Conservation (phyloP, 2,329 filamentous ascomycete genomes). For the Torrubiellomyces zombiae region DNA sequence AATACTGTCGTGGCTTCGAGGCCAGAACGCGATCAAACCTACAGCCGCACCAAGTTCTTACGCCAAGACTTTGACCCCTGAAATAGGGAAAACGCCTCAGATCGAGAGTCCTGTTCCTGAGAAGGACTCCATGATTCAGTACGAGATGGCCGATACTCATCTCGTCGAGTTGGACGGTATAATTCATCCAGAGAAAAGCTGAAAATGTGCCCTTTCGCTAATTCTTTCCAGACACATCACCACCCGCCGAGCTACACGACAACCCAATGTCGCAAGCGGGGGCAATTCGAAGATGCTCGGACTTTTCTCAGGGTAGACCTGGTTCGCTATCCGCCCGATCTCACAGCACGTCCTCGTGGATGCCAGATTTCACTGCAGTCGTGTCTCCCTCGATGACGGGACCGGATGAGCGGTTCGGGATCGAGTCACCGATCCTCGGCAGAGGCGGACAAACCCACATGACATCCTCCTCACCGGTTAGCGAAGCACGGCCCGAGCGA, state of each 20-base stretch:
- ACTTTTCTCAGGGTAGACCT: constrained; percentile 7
- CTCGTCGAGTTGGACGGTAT: constrained; percentile 32
- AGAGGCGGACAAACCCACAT: too few relatives aligned
- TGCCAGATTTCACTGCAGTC: too few relatives aligned
- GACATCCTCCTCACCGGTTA: too few relatives aligned
- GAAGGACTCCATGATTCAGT: constrained; percentile 2
- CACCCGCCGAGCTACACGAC: constrained; percentile 26
- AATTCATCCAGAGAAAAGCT: too few relatives aligned
- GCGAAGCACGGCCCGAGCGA: too few relatives aligned
- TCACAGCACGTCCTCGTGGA: too few relatives aligned
- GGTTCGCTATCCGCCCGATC: constrained; percentile 6
- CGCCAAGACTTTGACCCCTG: constrained; percentile 21
- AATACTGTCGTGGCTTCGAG: constrained; percentile 36
- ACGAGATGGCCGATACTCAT: constrained; percentile 26
- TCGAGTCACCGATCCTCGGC: too few relatives aligned
- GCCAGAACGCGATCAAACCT: constrained; percentile 25
- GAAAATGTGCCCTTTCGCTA: neutral
- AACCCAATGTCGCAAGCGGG: constrained; percentile 22
- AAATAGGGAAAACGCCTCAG: constrained; percentile 19
- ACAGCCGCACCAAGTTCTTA: constrained; percentile 26
- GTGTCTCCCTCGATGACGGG: too few relatives aligned
- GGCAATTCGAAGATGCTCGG: constrained; percentile 19
- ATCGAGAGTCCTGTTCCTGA: too few relatives aligned
- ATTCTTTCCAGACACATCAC: constrained; percentile 22
- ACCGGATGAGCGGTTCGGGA: too few relatives aligned